Percentiles rank a stretch among this genome's conserved stretches.
Evolutionary conservation across 257 asterid species (phyloP).

Genomic region (Solanum appendiculatum): DNA sequence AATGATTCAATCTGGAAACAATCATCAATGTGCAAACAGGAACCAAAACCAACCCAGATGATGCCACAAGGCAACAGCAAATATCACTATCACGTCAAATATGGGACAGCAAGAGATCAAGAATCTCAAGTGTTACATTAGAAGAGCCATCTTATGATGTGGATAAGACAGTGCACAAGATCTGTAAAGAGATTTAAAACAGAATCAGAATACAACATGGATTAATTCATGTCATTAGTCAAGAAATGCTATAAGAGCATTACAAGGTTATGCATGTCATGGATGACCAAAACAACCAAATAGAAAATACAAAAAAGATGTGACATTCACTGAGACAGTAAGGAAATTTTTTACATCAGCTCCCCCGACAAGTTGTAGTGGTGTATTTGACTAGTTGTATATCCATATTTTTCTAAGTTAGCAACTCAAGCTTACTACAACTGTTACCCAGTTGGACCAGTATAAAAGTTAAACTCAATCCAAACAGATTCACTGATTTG

Average conservation of each 20-base stretch:
- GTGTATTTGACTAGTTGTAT: neutral
- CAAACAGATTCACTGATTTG: neutral
- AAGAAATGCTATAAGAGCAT: neutral
- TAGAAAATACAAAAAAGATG: neutral
- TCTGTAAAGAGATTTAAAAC: slow-evolving; percentile 19
- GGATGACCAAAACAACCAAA: neutral
- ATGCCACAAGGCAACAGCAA: slow-evolving; percentile 4
- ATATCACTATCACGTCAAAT: neutral
- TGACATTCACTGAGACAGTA: neutral
- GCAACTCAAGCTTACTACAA: neutral
- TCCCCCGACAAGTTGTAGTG: neutral
- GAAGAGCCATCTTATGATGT: slow-evolving; percentile 42
- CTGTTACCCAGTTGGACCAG: neutral
- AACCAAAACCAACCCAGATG: slow-evolving; percentile 4
- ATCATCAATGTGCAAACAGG: slow-evolving; percentile 37
- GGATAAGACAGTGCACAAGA: slow-evolving; percentile 10
- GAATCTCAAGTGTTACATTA: slow-evolving; percentile 18
- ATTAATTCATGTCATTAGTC: neutral
- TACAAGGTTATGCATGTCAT: neutral
- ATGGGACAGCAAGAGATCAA: slow-evolving; percentile 13
- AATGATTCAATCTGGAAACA: slow-evolving; percentile 8
- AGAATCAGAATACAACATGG: neutral
- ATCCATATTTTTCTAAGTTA: neutral
- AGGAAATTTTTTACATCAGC: neutral
- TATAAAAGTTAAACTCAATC: neutral